A percentile compares a stretch with the other conserved stretches of the same genome.
Conservation (phyloP, 768 basidiomycete genomes). For the Termitomyces sp. region DNA sequence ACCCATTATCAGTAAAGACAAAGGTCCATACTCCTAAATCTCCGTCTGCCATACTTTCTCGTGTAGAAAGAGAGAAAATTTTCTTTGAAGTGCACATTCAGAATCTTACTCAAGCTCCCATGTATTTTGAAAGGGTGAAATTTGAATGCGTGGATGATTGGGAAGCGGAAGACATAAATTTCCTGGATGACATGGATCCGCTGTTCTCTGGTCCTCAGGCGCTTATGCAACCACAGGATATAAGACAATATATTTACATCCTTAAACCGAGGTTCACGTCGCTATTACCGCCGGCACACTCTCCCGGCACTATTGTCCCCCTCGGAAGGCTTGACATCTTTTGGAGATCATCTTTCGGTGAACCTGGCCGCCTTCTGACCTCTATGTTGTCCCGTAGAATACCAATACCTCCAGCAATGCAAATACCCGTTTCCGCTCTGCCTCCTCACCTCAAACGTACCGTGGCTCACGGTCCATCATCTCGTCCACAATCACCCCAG, state of each 20-base stretch:
- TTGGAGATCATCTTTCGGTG: conserved; percentile 83
- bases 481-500: conserved; percentile 58
- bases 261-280: conserved; percentile 49
- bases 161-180: conserved; percentile 53
- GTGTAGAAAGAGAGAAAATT: conserved; percentile 68
- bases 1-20: conserved; percentile 92
- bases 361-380: conserved; percentile 82
- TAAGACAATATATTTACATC: conserved; percentile 85
- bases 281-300: conserved; percentile 40
- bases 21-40: conserved; percentile 80
- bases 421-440: conserved; percentile 63
- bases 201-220: conserved; percentile 61
- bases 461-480: conserved; percentile 32
- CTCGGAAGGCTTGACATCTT: conserved; percentile 86
- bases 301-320: conserved; percentile 69
- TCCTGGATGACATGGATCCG: conserved; percentile 23
- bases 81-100: conserved; percentile 93
- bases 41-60: conserved; percentile 63
- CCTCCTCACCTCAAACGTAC: conserved; percentile 72
- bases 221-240: conserved; percentile 79
- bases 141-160: conserved; percentile 72
- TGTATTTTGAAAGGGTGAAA: conserved; percentile 78
- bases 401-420: conserved; percentile 42
- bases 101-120: conserved; percentile 71
- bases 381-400: conserved; percentile 85